These are phyloP conservation scores for Raffaelea ambrosiae DNA, from an alignment of 2,329 filamentous ascomycete species.

Conservation along the genomic window DNA sequence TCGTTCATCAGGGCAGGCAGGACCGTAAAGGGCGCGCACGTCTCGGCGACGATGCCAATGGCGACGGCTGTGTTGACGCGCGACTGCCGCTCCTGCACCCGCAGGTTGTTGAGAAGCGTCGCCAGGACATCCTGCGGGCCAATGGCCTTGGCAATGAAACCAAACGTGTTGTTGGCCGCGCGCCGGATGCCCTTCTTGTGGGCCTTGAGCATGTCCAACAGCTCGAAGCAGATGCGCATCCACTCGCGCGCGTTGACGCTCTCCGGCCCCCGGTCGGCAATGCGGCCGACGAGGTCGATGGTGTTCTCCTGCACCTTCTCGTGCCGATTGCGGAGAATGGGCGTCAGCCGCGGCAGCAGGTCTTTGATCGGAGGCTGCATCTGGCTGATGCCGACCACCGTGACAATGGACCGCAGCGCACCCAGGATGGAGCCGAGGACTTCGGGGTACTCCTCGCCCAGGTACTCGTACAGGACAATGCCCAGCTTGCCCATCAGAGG, in stretches of 20 bases:
- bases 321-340: slow-evolving; percentile 96
- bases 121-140: slow-evolving; percentile 95
- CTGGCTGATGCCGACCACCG: slow-evolving; percentile 92
- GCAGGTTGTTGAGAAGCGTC: slow-evolving; percentile 89
- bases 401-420: slow-evolving; percentile 90
- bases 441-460: slow-evolving; percentile 97
- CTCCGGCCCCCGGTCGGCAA: slow-evolving; percentile 92
- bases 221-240: slow-evolving; percentile 99
- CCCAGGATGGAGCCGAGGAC: slow-evolving; percentile 94
- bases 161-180: slow-evolving; percentile 98
- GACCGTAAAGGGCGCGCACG: slow-evolving; percentile 95
- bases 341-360: slow-evolving; percentile 84
- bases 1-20: slow-evolving; percentile 99
- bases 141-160: slow-evolving; percentile 98
- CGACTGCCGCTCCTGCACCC: slow-evolving; percentile 95
- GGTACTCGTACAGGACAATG: slow-evolving; percentile 91
- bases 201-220: slow-evolving; percentile 98
- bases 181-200: slow-evolving; percentile 99
- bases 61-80: slow-evolving; percentile 97
- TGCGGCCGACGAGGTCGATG: slow-evolving; percentile 94
- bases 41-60: slow-evolving; percentile 97
- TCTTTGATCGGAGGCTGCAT: slow-evolving; percentile 98
- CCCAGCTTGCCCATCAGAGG: slow-evolving; percentile 92
- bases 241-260: slow-evolving; percentile 95
- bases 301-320: slow-evolving; percentile 99